Conservation (phyloP, 2,329 filamentous ascomycete species). For the Verticillium klebahnii region DNA sequence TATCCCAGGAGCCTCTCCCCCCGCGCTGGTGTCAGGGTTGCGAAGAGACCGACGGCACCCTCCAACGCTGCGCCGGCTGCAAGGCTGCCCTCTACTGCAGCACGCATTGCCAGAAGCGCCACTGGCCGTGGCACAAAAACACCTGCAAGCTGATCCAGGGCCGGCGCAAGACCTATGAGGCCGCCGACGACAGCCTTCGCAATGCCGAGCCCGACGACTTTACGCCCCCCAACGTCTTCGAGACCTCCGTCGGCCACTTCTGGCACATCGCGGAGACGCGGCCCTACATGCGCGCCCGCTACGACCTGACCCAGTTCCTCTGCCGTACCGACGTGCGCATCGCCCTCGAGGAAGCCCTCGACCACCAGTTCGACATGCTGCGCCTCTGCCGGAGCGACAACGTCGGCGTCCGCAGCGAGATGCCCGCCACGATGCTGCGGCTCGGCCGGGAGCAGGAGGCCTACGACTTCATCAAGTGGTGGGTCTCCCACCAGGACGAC, state of each 20-base stretch:
- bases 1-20: neutral
- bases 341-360: constrained; percentile 29
- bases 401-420: constrained; percentile 32
- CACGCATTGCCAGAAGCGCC: constrained; percentile 32
- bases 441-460: constrained; percentile 45
- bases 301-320: neutral
- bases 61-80: constrained; percentile 36
- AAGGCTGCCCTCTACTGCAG: constrained; percentile 39
- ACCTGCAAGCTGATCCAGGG: constrained; percentile 33
- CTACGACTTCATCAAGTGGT: constrained; percentile 38
- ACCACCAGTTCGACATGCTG: constrained; percentile 38
- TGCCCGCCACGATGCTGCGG: constrained; percentile 38
- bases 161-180: constrained; percentile 17
- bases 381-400: constrained; percentile 39
- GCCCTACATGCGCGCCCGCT: constrained; percentile 36
- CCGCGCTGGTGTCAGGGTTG: constrained; percentile 10
- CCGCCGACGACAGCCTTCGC: constrained; percentile 33
- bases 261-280: constrained; percentile 35
- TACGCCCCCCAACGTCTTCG: constrained; percentile 28
- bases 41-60: constrained; percentile 12
- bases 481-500: constrained; percentile 11
- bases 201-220: constrained; percentile 18
- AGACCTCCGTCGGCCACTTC: constrained; percentile 33
- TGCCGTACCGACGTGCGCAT: constrained; percentile 16
- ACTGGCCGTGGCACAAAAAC: constrained; percentile 32